phyloP scores from a whole-genome alignment of 2,329 filamentous ascomycete species.

The Aspergillus intermedius region DNA sequence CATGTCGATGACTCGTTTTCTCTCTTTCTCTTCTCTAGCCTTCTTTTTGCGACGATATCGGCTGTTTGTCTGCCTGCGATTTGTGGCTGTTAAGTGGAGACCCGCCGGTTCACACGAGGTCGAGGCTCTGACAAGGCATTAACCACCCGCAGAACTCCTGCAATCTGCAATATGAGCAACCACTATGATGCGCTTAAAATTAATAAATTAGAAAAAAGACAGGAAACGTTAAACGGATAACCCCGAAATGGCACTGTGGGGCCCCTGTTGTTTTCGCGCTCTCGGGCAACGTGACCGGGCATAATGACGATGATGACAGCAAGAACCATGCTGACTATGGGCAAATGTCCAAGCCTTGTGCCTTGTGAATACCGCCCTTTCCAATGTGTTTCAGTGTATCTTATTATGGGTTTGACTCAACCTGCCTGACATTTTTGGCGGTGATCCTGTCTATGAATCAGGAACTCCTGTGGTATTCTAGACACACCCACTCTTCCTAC shows the following conservation, averaged over 20 bases:
- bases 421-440: not conserved
- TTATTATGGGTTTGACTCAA: not conserved
- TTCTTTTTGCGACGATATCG: not conserved
- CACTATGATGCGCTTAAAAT: not conserved
- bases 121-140: not conserved
- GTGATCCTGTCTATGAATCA: constrained; percentile 1
- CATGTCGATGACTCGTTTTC: not conserved
- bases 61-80: not conserved
- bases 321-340: too few relatives aligned
- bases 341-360: not conserved
- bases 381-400: not conserved
- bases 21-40: not conserved
- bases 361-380: not conserved
- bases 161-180: too few relatives aligned
- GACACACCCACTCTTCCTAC: not conserved
- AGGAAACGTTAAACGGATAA: not conserved
- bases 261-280: not conserved
- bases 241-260: not conserved
- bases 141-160: not conserved
- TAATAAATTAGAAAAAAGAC: not conserved
- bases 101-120: not conserved
- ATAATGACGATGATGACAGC: not conserved
- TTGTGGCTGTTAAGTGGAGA: constrained; percentile 1
- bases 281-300: not conserved
- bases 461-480: not conserved